Conservation (phyloP, 805 yeast genomes). For the Maudiozyma pseudohumilis region DNA sequence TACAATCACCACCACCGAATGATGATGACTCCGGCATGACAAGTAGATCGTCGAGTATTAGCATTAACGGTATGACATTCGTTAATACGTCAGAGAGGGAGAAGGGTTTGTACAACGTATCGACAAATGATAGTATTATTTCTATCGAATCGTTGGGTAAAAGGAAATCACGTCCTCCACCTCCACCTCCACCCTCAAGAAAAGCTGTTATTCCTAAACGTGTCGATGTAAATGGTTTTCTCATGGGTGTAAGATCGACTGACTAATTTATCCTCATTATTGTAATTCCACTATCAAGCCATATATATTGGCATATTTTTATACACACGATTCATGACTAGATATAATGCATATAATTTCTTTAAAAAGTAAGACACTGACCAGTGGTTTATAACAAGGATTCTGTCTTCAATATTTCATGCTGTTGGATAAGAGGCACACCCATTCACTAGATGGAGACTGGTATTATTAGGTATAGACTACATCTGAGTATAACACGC, state of each 20-base stretch:
- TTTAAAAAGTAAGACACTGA: no score
- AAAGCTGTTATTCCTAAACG: constrained; percentile 8
- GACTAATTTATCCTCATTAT: no score
- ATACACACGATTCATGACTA: no score
- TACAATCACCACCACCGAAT: constrained; percentile 7
- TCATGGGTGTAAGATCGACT: constrained; percentile 4
- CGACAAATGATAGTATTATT: constrained; percentile 8
- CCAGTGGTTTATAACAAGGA: no score
- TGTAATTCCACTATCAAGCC: no score
- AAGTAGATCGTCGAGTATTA: constrained; percentile 21
- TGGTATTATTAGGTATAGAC: no score
- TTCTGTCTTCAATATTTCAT: no score
- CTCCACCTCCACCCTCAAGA: constrained; percentile 32
- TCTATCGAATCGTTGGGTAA: constrained; percentile 31
- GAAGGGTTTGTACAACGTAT: neutral
- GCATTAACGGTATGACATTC: constrained; percentile 13
- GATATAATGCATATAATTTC: no score
- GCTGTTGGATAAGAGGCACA: no score
- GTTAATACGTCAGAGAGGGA: neutral
- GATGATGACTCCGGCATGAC: constrained; percentile 5
- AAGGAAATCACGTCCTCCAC: constrained; percentile 28
- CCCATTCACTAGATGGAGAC: no score
- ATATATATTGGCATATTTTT: no score
- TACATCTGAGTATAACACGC: no score
- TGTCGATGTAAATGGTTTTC: constrained; percentile 1